Percentiles rank a stretch among this genome's conserved stretches.
phyloP scores from a whole-genome alignment of 1,284 basidiomycete species.

The Naganishia liquefaciens region DNA sequence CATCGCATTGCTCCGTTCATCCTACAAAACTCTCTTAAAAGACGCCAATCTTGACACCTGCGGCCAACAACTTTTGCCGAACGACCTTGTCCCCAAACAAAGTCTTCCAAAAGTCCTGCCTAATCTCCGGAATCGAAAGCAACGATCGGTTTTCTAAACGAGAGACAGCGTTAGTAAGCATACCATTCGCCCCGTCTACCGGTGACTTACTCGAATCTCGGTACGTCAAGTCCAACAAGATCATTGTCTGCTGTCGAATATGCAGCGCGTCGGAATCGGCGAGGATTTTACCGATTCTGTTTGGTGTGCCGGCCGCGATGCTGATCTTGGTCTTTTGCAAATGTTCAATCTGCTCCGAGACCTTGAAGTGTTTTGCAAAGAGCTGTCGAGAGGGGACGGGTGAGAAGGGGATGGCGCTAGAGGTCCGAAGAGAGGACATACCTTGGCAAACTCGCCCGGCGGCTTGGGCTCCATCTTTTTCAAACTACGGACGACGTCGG shows the following conservation, averaged over 20 bases:
- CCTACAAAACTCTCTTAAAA: conserved; percentile 38
- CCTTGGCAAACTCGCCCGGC: conserved; percentile 53
- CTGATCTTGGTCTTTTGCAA: conserved; percentile 50
- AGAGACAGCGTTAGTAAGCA: background rate
- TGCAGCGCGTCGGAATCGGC: conserved; percentile 36
- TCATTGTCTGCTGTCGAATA: conserved; percentile 48
- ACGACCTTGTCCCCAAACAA: conserved; percentile 45
- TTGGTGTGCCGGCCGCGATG: conserved; percentile 54
- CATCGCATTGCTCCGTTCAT: background rate
- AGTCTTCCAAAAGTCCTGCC: conserved; percentile 52
- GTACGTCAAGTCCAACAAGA: conserved; percentile 51
- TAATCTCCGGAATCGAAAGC: conserved; percentile 50
- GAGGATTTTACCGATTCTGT: conserved; percentile 52
- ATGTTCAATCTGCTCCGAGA: conserved; percentile 53
- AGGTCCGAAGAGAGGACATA: conserved; percentile 34
- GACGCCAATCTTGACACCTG: conserved; percentile 45
- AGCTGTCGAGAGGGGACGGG: conserved; percentile 39
- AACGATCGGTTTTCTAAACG: conserved; percentile 50
- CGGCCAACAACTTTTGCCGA: conserved; percentile 41
- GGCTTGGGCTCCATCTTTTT: conserved; percentile 38
- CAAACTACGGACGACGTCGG: conserved; percentile 52
- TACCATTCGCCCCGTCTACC: too few relatives aligned
- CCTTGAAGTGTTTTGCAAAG: conserved; percentile 56
- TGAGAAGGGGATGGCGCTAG: background rate
- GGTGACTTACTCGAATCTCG: conserved; percentile 32